These are phyloP conservation scores for Boletus rubescentipes DNA, from an alignment of 768 basidiomycete species.

Conservation along the genomic window DNA sequence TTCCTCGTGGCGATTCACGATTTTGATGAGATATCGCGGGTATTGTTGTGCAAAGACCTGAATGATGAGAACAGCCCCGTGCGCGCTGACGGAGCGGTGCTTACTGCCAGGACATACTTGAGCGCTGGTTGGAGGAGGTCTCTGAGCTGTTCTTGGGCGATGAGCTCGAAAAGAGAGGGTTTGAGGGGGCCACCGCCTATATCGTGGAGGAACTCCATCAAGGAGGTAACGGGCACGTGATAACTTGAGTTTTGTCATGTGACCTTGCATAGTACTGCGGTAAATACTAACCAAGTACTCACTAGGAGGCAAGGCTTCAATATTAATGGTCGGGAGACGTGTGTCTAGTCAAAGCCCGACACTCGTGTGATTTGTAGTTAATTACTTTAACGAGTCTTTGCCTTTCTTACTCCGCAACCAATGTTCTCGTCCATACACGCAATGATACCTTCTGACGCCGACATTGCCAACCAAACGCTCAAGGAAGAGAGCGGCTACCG, in stretches of 20 bases:
- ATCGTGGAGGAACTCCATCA: conserved; percentile 84
- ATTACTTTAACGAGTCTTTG: neutral
- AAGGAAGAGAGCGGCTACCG: conserved; percentile 68
- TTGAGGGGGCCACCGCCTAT: conserved; percentile 70
- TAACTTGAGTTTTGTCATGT: conserved; percentile 28
- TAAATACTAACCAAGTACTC: no score
- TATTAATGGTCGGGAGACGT: no score
- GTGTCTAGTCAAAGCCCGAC: neutral
- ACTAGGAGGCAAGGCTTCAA: no score
- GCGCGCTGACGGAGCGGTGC: conserved; percentile 24
- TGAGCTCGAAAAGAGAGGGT: conserved; percentile 85
- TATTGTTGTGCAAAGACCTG: conserved; percentile 94
- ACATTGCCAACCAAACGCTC: conserved; percentile 69
- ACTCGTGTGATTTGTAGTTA: neutral
- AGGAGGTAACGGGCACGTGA: conserved; percentile 19
- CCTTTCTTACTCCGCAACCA: conserved; percentile 14
- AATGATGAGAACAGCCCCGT: neutral
- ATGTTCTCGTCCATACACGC: conserved; percentile 68
- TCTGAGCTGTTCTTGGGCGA: conserved; percentile 90
- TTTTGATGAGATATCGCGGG: conserved; percentile 85
- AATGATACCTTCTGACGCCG: conserved; percentile 66
- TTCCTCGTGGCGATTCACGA: conserved; percentile 95
- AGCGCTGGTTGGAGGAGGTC: conserved; percentile 92
- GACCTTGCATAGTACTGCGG: no score
- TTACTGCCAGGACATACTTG: conserved; percentile 89